Base-by-base conservation (phyloP, 495 filamentous ascomycete genomes). In the Hyaloscypha finlandica region DNA sequence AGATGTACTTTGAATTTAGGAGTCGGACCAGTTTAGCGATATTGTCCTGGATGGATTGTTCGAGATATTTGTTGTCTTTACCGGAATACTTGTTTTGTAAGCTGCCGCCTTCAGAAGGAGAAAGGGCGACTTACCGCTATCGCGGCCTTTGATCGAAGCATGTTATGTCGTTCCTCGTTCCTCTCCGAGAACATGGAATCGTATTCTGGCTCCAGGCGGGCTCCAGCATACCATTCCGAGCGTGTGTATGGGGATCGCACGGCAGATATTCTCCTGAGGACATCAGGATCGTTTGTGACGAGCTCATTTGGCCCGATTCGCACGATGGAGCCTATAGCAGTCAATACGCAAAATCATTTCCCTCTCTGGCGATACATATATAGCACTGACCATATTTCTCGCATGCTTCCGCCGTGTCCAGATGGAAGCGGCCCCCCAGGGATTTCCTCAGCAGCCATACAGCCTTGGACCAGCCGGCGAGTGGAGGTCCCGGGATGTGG, bases 291-390 rank as follows among this genome's bases (percentile, higher is more conserved):
- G 35, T 72, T 73, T 20, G 74, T 77, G 53, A 83, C 53, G 57
- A 84, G 65, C 55, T 77, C 66, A 51, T 80, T 79, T 14, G 81
- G 80, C 11, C 77, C 80, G 57, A 81, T 78, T 20, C 81, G 73
- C 4, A 75, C 79, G 9, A 82, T 66, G 3, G 78, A 66, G 6
- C 79, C 78, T 80, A 45, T 55, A 59, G 52, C 14, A 22, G 35
- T 29, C 29, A 42, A 12, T 4, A 45, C 42, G 42, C 14, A 45
- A 45, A 45, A 4, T 19, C 42, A 4, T 45, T 45, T 45, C 42
- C 42, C 6, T 45, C 14, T 45, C 42, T 45, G 14, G 42, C 6
- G 6, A 4, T 45, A 45, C 42, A 12, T n/a, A n/a, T n/a, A 45
- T 12, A 4, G 61, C 25, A 63, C 66, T 30, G n/a, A 71, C 69